Base-by-base conservation (phyloP, 768 basidiomycete genomes). In the Macrolepiota fuliginosa region DNA sequence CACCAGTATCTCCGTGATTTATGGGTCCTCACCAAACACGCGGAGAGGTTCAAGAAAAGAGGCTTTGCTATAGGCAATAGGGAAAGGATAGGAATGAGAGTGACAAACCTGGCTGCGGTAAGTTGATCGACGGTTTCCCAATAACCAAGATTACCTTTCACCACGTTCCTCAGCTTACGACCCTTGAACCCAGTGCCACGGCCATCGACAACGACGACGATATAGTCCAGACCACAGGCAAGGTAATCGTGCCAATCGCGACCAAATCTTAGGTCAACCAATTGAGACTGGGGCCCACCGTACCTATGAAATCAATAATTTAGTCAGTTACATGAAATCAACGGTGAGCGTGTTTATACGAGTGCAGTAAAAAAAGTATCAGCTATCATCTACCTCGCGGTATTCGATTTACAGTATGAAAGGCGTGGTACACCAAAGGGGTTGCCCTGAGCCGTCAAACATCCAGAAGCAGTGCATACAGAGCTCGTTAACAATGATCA, bases 111-210 rank as follows among this genome's bases (percentile, higher is more conserved):
- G 24, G 95, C 96, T 46, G 90, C 94, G 61, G 88, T 88, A 61
- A 98, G 82, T 76, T 97, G 95, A 75, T 99, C 96, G 54, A 79
- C 77, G 11, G 90, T 91, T 76, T 99, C 97, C 78, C 84, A 94
- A 69, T 85, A 88, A 0, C 97, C 97, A 4, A 98, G 80, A 68
- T 96, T 88, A 59, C 87, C 84, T 68, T 91, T 90, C n/a, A 98
- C 91, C 0, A 90, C 84, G 71, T 96, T 96, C 63, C 96, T 80
- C 72, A 98, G 73, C 63, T 79, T 79, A 39, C 96, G 82, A 1
- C 97, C 97, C 70, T 90, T 92, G 77, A 80, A 93, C 1, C 96
- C 96, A 0, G 96, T 99, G 0, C 96, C 97, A 19, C 97, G 85
- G 0, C 94, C 94, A 69, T 99, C 97, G 40, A 98, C 91, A 40